These are phyloP conservation scores for Euphorbia lathyris DNA, from an alignment of 345 rosid genomes.

Conservation along the genomic window DNA sequence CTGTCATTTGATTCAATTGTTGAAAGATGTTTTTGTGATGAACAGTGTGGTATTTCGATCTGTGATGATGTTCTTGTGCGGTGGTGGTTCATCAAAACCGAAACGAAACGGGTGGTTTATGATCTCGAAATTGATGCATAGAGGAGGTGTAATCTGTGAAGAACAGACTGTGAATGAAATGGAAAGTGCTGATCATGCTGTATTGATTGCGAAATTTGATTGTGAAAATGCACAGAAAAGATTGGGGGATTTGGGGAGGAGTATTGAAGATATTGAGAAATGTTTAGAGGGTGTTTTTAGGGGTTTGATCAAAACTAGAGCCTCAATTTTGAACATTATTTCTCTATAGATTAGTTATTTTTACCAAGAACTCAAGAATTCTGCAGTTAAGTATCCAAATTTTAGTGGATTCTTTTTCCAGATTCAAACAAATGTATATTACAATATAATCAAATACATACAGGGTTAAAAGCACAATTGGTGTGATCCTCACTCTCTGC, in stretches of 20 bases:
- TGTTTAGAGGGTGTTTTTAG: slow-evolving; percentile 54
- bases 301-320: slow-evolving; percentile 54
- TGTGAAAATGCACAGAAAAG: slow-evolving; percentile 33
- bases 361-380: too few relatives aligned
- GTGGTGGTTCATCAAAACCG: slow-evolving; percentile 27
- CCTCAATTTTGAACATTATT: slow-evolving; percentile 63
- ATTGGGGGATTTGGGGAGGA: slow-evolving; percentile 42
- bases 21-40: slow-evolving; percentile 37
- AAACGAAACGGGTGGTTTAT: slow-evolving; percentile 48
- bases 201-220: not conserved
- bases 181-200: too few relatives aligned
- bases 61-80: slow-evolving; percentile 42
- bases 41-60: slow-evolving; percentile 42
- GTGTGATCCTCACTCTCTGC: too few relatives aligned
- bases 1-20: slow-evolving; percentile 37
- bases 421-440: too few relatives aligned
- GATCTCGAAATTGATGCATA: slow-evolving; percentile 45
- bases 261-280: slow-evolving; percentile 47
- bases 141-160: slow-evolving; percentile 33
- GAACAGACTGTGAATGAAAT: slow-evolving; percentile 38
- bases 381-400: too few relatives aligned
- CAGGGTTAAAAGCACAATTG: too few relatives aligned
- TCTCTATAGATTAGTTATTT: slow-evolving; percentile 57
- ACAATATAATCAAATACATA: too few relatives aligned
- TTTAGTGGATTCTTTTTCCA: too few relatives aligned